Percentiles rank a stretch among this genome's conserved stretches.
These are phyloP conservation scores for Manihot esculenta DNA, from an alignment of 441 rosid genomes.

Conservation along the genomic window DNA sequence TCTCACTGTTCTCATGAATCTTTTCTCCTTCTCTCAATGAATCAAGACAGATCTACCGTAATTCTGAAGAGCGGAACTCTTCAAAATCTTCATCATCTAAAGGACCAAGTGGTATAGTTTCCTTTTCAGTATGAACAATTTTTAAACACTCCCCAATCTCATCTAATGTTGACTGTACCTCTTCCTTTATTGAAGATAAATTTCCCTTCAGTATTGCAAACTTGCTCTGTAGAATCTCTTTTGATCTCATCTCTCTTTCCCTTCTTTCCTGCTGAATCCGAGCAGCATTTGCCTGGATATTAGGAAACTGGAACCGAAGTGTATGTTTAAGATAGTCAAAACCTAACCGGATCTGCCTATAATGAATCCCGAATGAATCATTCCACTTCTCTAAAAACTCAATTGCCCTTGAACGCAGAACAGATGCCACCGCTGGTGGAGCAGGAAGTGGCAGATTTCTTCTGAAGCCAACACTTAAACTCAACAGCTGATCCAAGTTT, in stretches of 20 bases:
- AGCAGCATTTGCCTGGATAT: constrained; percentile 73
- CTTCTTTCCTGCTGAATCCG: constrained; percentile 73
- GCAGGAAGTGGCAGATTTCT: constrained; percentile 68
- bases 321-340: constrained; percentile 85
- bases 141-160: constrained; percentile 72
- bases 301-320: constrained; percentile 78
- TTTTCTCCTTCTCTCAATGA: constrained; percentile 72
- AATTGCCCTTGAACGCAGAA: constrained; percentile 68
- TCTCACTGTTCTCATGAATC: constrained; percentile 72
- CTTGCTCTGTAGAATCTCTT: constrained; percentile 59
- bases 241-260: constrained; percentile 66
- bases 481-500: constrained; percentile 68
- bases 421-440: constrained; percentile 67
- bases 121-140: constrained; percentile 56
- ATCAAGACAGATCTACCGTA: constrained; percentile 70
- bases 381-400: constrained; percentile 96
- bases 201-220: constrained; percentile 48
- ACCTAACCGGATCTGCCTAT: constrained; percentile 80
- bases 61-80: constrained; percentile 67
- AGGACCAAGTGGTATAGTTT: constrained; percentile 34
- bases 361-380: constrained; percentile 71
- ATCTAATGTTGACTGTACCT: constrained; percentile 53
- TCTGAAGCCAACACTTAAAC: constrained; percentile 76
- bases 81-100: constrained; percentile 71
- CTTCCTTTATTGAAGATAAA: constrained; percentile 53